Conservation (phyloP, 208 protist species). For the Acanthamoeba triangularis region DNA sequence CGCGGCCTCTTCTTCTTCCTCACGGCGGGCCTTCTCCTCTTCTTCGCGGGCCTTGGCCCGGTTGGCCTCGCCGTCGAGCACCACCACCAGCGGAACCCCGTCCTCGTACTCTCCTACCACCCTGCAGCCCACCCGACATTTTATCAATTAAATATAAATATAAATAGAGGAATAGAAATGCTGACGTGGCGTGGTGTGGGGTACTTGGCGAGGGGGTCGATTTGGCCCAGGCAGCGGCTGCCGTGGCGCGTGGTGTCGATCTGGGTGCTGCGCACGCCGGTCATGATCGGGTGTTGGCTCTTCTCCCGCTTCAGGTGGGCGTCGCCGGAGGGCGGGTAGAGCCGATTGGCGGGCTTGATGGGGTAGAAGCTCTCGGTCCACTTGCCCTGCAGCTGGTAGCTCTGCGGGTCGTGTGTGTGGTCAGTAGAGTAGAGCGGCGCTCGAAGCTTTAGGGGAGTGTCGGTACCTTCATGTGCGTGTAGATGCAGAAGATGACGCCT, state of each 20-base stretch:
- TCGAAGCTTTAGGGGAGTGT: neutral
- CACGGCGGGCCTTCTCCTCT: neutral
- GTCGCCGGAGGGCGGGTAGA: neutral
- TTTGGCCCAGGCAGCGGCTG: neutral
- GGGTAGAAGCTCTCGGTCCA: constrained; percentile 49
- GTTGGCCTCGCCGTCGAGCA: constrained; percentile 37
- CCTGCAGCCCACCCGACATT: neutral
- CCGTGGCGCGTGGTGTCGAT: constrained; percentile 19
- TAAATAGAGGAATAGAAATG: neutral
- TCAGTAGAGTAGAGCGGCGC: neutral
- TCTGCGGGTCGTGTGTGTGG: neutral
- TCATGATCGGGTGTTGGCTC: neutral
- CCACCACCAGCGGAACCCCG: neutral
- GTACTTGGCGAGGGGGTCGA: neutral
- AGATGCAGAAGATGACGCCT: constrained; percentile 43
- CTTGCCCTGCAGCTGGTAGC: constrained; percentile 54
- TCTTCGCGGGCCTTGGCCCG: neutral
- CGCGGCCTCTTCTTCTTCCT: neutral
- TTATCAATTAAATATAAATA: neutral
- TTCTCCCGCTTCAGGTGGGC: neutral
- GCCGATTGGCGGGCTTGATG: neutral
- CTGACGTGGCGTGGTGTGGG: neutral
- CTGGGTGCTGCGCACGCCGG: neutral
- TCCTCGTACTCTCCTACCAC: constrained; percentile 19
- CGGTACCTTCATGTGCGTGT: constrained; percentile 34